phyloP scores from a whole-genome alignment of 306 rosid species.

The Dalbergia oliveri region DNA sequence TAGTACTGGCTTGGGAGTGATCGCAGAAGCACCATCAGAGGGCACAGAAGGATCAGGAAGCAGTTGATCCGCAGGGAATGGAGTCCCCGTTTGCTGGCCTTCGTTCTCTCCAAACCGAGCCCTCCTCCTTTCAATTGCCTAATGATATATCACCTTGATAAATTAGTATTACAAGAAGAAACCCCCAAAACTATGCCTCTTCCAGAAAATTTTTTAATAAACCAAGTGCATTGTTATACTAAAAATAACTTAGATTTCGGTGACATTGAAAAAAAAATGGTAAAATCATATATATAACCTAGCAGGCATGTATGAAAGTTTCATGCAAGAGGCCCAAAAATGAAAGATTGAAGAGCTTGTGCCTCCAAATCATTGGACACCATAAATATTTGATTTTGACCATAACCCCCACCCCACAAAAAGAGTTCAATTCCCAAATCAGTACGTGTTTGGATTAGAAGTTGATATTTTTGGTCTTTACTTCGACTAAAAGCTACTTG shows the following conservation, averaged over 20 bases:
- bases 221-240: background rate
- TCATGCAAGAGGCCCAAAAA: background rate
- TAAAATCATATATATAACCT: no score
- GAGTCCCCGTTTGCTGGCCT: conserved; percentile 53
- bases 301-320: no score
- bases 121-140: conserved; percentile 90
- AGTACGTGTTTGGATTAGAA: background rate
- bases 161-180: background rate
- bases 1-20: conserved; percentile 39
- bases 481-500: no score
- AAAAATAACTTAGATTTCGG: no score
- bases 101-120: conserved; percentile 56
- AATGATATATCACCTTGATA: background rate
- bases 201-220: background rate
- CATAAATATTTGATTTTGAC: background rate
- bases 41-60: conserved; percentile 34
- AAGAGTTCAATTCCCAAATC: background rate
- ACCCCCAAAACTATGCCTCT: background rate
- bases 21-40: conserved; percentile 16
- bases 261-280: no score
- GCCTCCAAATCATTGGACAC: no score
- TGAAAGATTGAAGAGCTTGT: background rate
- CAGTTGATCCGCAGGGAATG: conserved; percentile 42
- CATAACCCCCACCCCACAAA: background rate
- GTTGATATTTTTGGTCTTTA: no score